Percentiles rank a stretch among this genome's conserved stretches.
phyloP scores from a whole-genome alignment of 441 rosid genomes.

The Arabidopsis lyrata region DNA sequence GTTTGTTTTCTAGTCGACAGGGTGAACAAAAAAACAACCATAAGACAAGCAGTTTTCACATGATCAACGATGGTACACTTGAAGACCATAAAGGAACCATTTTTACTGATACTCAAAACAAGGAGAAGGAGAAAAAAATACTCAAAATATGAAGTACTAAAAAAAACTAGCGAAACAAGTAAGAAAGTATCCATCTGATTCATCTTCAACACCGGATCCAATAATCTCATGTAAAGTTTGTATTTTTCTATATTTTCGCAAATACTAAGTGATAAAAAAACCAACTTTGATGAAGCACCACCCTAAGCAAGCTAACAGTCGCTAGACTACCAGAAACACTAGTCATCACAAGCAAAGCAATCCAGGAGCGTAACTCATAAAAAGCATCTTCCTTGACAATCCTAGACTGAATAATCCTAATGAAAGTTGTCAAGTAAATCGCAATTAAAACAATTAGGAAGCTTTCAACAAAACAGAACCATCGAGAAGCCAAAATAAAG shows the following conservation, averaged over 20 bases:
- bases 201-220: conserved; percentile 6
- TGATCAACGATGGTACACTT: conserved; percentile 8
- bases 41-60: not conserved
- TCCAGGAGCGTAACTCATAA: not conserved
- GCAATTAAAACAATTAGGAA: not conserved
- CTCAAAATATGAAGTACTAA: not conserved
- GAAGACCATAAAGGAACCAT: not conserved
- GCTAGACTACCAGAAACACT: not conserved
- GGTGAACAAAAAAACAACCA: too few relatives aligned
- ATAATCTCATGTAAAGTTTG: conserved; percentile 2
- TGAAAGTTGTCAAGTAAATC: too few relatives aligned
- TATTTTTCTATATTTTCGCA: not conserved
- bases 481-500: not conserved
- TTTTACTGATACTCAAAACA: conserved; percentile 2
- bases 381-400: not conserved
- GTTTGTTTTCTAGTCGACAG: conserved; percentile 66
- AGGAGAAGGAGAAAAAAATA: not conserved
- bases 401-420: too few relatives aligned
- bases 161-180: not conserved
- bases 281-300: not conserved
- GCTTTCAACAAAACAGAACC: not conserved
- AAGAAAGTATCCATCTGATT: conserved; percentile 9
- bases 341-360: conserved; percentile 22
- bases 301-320: not conserved
- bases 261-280: not conserved